Conservation (phyloP, 1,139 yeast genomes). For the Yamadazyma trypodendri region DNA sequence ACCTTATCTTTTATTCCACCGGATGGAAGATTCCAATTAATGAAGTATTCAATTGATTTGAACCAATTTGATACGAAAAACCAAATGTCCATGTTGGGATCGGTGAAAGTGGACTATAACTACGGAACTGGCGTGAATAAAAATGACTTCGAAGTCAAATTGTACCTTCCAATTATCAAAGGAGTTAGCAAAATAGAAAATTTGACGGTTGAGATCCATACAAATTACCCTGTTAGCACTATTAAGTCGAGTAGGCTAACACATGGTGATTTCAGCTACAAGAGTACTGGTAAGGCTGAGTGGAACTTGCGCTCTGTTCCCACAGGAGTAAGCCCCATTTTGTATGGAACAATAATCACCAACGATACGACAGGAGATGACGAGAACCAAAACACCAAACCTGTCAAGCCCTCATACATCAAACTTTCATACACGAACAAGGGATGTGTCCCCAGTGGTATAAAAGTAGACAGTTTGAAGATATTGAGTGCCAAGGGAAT, state of each 20-base stretch:
- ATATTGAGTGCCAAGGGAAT: conserved; percentile 58
- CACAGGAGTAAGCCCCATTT: conserved; percentile 67
- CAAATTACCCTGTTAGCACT: conserved; percentile 14
- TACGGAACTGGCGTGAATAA: conserved; percentile 58
- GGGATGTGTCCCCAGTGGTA: conserved; percentile 77
- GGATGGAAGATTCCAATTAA: conserved; percentile 70
- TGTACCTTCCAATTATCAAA: conserved; percentile 53
- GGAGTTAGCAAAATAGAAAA: conserved; percentile 57
- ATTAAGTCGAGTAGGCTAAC: conserved; percentile 61
- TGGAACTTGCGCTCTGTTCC: conserved; percentile 68
- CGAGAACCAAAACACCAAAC: conserved; percentile 5
- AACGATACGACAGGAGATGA: conserved; percentile 11
- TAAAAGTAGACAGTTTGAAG: conserved; percentile 65
- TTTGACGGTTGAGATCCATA: conserved; percentile 47
- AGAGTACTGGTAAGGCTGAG: conserved; percentile 54
- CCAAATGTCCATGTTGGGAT: conserved; percentile 41
- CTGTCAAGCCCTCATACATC: conserved; percentile 50
- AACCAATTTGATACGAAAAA: conserved; percentile 17
- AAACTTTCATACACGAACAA: conserved; percentile 56
- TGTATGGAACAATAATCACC: conserved; percentile 53
- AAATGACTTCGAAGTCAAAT: conserved; percentile 75
- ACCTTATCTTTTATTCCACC: conserved; percentile 77
- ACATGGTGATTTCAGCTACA: conserved; percentile 67
- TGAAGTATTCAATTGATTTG: conserved; percentile 64
- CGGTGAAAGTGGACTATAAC: conserved; percentile 58